These are phyloP conservation scores for Cenococcum geophilum DNA, from an alignment of 495 filamentous ascomycete species.

Conservation along the genomic window DNA sequence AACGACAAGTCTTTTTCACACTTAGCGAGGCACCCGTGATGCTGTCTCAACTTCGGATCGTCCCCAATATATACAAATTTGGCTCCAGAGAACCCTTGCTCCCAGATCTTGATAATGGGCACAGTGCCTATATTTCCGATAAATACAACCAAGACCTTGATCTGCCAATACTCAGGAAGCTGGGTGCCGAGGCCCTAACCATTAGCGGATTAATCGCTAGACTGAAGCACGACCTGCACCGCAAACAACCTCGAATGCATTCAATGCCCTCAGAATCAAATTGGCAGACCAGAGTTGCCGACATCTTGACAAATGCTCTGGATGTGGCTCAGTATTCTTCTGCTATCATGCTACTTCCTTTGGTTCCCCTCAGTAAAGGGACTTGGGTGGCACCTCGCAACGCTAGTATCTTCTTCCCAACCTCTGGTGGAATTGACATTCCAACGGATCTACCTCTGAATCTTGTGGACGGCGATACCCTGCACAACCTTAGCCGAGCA, in stretches of 20 bases:
- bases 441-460: slow-evolving; percentile 4
- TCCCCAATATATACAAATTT: background rate
- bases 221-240: background rate
- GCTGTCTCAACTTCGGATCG: too few species aligned
- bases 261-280: background rate
- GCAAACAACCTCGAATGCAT: background rate
- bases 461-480: background rate
- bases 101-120: background rate
- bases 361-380: slow-evolving; percentile 4
- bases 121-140: slow-evolving; percentile 3
- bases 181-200: background rate
- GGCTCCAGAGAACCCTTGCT: slow-evolving; percentile 1
- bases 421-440: slow-evolving; percentile 3
- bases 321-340: slow-evolving; percentile 1
- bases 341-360: background rate
- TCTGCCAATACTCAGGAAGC: background rate
- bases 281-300: slow-evolving; percentile 9
- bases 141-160: slow-evolving; percentile 1
- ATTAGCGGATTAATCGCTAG: background rate
- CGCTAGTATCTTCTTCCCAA: slow-evolving; percentile 13
- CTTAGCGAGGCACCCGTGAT: too few species aligned
- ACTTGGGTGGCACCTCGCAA: slow-evolving; percentile 4
- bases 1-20: too few species aligned
- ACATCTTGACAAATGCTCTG: background rate
- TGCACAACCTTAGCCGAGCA: background rate